phyloP scores from a whole-genome alignment of 495 filamentous ascomycete genomes.

The Podospora didyma region DNA sequence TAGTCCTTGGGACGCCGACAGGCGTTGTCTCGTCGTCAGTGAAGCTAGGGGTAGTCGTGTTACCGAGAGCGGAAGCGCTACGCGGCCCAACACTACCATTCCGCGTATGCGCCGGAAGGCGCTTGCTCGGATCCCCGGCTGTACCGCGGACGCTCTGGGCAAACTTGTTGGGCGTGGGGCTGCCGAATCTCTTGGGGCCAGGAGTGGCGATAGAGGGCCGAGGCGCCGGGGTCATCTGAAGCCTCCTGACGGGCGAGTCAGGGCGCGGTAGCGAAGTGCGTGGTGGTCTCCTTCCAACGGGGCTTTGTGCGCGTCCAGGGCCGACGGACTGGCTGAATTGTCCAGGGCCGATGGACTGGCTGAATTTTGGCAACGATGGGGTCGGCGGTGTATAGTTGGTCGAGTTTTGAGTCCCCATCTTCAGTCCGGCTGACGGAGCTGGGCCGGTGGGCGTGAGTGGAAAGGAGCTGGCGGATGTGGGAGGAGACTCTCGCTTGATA shows the following conservation, averaged over 20 bases:
- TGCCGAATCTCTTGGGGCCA: constrained; percentile 53
- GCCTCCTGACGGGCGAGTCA: constrained; percentile 70
- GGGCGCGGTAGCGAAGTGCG: constrained; percentile 80
- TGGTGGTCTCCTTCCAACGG: constrained; percentile 61
- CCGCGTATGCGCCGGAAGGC: constrained; percentile 36
- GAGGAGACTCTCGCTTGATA: constrained; percentile 61
- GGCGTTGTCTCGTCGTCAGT: constrained; percentile 59
- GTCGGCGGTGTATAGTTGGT: constrained; percentile 61
- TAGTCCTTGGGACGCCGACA: constrained; percentile 46
- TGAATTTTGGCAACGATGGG: constrained; percentile 65
- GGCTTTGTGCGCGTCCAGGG: constrained; percentile 66
- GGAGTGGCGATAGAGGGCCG: constrained; percentile 53
- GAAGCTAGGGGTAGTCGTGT: constrained; percentile 31
- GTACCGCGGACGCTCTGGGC: constrained; percentile 57
- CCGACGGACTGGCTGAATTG: constrained; percentile 86
- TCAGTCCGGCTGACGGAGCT: constrained; percentile 52
- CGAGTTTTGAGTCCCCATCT: constrained; percentile 45
- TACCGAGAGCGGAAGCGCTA: constrained; percentile 50
- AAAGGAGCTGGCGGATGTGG: constrained; percentile 51
- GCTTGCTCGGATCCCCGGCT: constrained; percentile 55
- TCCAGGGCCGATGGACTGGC: constrained; percentile 80
- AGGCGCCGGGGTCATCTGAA: constrained; percentile 53
- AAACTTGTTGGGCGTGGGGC: constrained; percentile 65
- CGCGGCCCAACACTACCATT: constrained; percentile 51
- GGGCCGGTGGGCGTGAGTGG: constrained; percentile 64